These are phyloP conservation scores for Chytriomyces sp. DNA, from an alignment of 192 early-diverging fungal genomes.

Conservation along the genomic window DNA sequence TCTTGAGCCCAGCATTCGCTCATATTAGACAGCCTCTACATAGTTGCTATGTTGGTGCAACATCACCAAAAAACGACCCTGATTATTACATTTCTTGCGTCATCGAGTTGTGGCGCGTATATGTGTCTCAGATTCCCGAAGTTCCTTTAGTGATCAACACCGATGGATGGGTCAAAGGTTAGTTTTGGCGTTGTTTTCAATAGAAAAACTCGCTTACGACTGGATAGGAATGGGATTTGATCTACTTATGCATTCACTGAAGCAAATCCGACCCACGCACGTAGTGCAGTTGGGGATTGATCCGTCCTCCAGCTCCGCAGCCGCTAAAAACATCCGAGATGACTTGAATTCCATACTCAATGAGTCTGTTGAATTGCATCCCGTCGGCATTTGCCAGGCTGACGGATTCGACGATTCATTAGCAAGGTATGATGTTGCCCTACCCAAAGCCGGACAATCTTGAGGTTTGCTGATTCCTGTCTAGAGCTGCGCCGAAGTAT, in stretches of 20 bases:
- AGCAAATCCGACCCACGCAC: constrained; percentile 64
- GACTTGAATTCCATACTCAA: constrained; percentile 1
- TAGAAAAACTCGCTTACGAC: too few relatives aligned
- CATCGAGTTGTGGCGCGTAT: constrained; percentile 61
- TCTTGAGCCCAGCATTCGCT: constrained; percentile 83
- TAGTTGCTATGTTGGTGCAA: constrained; percentile 75
- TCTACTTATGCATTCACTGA: constrained; percentile 70
- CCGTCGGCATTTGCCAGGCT: constrained; percentile 32
- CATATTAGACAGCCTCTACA: constrained; percentile 65
- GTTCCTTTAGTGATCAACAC: constrained; percentile 94
- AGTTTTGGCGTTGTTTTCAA: constrained; percentile 8
- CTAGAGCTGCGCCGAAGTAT: constrained; percentile 46
- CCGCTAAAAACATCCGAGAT: constrained; percentile 16
- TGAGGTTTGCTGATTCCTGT: too few relatives aligned
- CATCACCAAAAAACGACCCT: constrained; percentile 76
- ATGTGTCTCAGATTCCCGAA: constrained; percentile 45
- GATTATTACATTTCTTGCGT: constrained; percentile 78
- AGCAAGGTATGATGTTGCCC: not conserved
- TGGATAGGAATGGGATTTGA: constrained; percentile 82
- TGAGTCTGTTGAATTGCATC: not conserved
- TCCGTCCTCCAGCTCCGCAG: not conserved
- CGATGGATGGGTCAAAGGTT: constrained; percentile 89
- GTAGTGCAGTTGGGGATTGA: constrained; percentile 57
- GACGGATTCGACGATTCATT: constrained; percentile 32
- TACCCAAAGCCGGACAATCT: not conserved